These are phyloP conservation scores for Toxoplasma gondii DNA, from an alignment of 169 alveolate species.

Conservation along the genomic window DNA sequence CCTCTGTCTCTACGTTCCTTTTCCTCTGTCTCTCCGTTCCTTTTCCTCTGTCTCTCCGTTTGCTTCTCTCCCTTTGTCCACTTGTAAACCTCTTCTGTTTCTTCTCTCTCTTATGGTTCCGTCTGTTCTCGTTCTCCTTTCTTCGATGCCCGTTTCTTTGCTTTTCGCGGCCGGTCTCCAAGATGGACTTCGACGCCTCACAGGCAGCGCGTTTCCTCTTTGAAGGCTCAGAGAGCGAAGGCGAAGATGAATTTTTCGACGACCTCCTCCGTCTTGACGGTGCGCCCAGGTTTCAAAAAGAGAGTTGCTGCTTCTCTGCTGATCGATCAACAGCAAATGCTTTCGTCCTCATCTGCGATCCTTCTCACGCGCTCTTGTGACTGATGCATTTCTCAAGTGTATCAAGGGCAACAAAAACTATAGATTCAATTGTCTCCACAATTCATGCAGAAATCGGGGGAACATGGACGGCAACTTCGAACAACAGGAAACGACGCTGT, in stretches of 20 bases:
- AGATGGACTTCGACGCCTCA: background rate
- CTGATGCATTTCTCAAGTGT: too few species aligned
- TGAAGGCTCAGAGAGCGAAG: constrained; percentile 3
- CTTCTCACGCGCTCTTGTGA: too few species aligned
- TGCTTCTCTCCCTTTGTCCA: background rate
- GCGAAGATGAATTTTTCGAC: background rate
- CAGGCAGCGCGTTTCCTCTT: background rate
- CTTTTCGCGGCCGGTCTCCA: background rate
- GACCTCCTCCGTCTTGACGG: background rate
- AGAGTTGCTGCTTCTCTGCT: too few species aligned
- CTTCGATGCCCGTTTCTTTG: background rate
- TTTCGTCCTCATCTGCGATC: too few species aligned
- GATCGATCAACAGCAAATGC: too few species aligned
- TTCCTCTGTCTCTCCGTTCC: background rate
- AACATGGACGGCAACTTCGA: too few species aligned
- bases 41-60: background rate
- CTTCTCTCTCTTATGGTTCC: background rate
- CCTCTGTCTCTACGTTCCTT: background rate
- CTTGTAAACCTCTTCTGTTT: background rate
- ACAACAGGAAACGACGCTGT: too few species aligned
- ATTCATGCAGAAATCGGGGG: too few species aligned
- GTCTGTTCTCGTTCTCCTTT: background rate
- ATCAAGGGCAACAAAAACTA: too few species aligned
- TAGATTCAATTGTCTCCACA: too few species aligned
- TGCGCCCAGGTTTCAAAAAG: too few species aligned